Base-by-base conservation (phyloP, 495 filamentous ascomycete genomes). In the Aspergillus sclerotioniger region DNA sequence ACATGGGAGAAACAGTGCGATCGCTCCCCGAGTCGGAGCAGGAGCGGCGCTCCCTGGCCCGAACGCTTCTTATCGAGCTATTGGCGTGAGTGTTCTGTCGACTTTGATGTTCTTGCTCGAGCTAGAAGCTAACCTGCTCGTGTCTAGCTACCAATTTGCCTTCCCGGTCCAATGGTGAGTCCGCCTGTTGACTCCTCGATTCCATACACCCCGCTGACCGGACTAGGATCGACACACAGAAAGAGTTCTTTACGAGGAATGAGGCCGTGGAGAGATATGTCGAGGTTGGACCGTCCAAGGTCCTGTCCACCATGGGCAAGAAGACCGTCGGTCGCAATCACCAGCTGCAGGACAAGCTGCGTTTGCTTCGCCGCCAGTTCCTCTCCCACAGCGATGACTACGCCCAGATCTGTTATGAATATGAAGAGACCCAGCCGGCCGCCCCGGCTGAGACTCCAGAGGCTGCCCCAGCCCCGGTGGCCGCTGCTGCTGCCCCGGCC, bases 271-370 rank as follows among this genome's bases (percentile, higher is more conserved):
- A 98, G 80, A 86, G 94, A 61, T 90, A 97, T 61, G 94, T 98
- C 59, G 93, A 98, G 72, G 86, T 98, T 66, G 93, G 93, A 64
- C 93, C 93, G 9, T 90, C 92, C 57, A 92, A 97, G 71, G 97
- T 93, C n/a, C 83, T 98, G 47, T 97, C 97, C 93, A 92, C 93
- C 47, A 94, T 91, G 75, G 82, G 91, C 60, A 97, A 94, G 20
- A 79, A 97, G 37, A 90, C 90, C 50, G 88, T 90, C 65, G 96
- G 96, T 73, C 96, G 96, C 74, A 92, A 97, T 96, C 74, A 91
- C 94, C 21, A 92, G 92, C 29, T 90, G 89, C 67, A 93, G 90
- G 0, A 83, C 95, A 15, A 89, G 96, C 70, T 83, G 94, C 63
- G 90, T 96, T 89, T 90, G 15, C 96, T 95, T 71, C 92, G 96